Evolutionary conservation across 2,329 filamentous ascomycete species (phyloP), one percentile per base, ranked within the genome.

Genomic region (Fusarium chaquense): DNA sequence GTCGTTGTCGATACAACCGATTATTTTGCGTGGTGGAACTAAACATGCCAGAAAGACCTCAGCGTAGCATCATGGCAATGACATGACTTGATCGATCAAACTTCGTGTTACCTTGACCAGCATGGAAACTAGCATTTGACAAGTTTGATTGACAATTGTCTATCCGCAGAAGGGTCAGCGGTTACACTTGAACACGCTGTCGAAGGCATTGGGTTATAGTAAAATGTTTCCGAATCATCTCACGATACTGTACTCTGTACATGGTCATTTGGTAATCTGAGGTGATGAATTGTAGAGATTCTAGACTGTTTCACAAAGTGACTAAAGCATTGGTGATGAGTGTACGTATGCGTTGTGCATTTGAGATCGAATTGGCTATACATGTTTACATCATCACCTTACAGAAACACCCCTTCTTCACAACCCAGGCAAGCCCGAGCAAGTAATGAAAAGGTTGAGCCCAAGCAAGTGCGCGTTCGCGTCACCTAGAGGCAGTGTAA

Each of bases 401-500:
- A 8, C 32, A 7, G 32, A 35, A 18, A 18, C 13, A 35, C 33
- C n/a, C 13, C 62, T 65, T 65, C 62, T 44, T 65, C 45, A 33
- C 40, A 0, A 26, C 59, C 20, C 26, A 22, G 18, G 62, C 62
- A 58, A 58, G 62, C 62, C 62, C 24, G 5, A 41, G 45, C 5
- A 12, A 58, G 59, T 8, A 64, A 65, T 51, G 62, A 65, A 65
- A 65, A 65, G 30, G 11, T 8, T 18, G 62, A 65, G 62, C 62
- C 41, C 52, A 59, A 51, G 41, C 58, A 64, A 65, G 52, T 15
- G 62, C 51, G 45, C 45, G 30, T 64, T 65, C 59, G 62, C 62
- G 62, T 65, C 62, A 65, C 62, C 62, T 58, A 64, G 62, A 64
- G 59, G 62, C 51, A 65, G 62, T 65, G 62, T 65, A 65, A 65